Evolutionary conservation across 2,329 filamentous ascomycete genomes (phyloP).

Genomic region (Clathrospora elynae): DNA sequence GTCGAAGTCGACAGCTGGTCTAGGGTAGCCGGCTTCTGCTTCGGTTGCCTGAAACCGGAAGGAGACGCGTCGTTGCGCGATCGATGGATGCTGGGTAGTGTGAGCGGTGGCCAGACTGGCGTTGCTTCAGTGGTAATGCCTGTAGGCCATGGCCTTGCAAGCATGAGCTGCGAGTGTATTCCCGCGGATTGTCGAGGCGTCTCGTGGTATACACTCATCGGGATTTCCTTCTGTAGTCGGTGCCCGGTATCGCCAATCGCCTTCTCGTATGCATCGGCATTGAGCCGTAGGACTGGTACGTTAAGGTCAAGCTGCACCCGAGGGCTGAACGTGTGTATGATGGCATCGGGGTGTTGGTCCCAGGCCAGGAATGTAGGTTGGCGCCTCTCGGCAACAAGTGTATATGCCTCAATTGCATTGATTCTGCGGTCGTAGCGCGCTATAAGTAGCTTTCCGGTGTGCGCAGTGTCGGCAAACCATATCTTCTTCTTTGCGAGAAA

Average conservation of each 20-base stretch:
- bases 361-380: slow-evolving; percentile 64
- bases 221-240: slow-evolving; percentile 58
- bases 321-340: slow-evolving; percentile 75
- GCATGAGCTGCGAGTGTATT: slow-evolving; percentile 70
- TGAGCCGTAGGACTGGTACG: slow-evolving; percentile 64
- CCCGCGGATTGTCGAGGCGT: slow-evolving; percentile 31
- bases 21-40: slow-evolving; percentile 58
- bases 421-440: slow-evolving; percentile 74
- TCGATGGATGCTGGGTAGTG: slow-evolving; percentile 67
- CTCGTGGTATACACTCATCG: slow-evolving; percentile 51
- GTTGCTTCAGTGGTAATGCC: slow-evolving; percentile 46
- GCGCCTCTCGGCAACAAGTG: slow-evolving; percentile 69
- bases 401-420: slow-evolving; percentile 80
- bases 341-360: slow-evolving; percentile 67
- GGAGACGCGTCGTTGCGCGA: slow-evolving; percentile 57
- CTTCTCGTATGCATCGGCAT: slow-evolving; percentile 35
- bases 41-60: slow-evolving; percentile 51
- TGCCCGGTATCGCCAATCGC: slow-evolving; percentile 30
- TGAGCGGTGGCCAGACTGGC: slow-evolving; percentile 74
- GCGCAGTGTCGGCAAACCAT: slow-evolving; percentile 79
- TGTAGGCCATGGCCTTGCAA: slow-evolving; percentile 61
- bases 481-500: slow-evolving; percentile 79
- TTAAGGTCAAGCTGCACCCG: slow-evolving; percentile 73
- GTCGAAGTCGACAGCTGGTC: slow-evolving; percentile 68
- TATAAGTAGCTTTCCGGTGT: slow-evolving; percentile 76